Conservation (phyloP, 257 asterid species). For the Plantago ovata region DNA sequence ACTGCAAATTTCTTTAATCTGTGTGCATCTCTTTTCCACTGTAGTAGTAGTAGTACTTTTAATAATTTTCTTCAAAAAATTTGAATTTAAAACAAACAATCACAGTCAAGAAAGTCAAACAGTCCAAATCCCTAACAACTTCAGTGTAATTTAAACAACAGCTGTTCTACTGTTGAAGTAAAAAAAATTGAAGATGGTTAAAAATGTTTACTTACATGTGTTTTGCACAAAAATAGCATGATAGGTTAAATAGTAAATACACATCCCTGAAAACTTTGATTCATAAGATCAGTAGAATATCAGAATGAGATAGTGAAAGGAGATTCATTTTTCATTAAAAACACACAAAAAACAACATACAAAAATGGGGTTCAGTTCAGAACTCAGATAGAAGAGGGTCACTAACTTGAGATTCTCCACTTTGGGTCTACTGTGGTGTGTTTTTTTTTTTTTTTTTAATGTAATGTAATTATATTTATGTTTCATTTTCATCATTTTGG, state of each 20-base stretch:
- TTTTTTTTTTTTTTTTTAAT: too few relatives aligned
- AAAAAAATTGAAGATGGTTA: too few relatives aligned
- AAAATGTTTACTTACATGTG: too few relatives aligned
- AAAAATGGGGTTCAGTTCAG: not conserved
- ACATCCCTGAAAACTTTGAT: not conserved
- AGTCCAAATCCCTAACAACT: not conserved
- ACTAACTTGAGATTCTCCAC: slow-evolving; percentile 20
- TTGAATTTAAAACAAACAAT: too few relatives aligned
- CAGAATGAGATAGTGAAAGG: not conserved
- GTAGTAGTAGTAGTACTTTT: too few relatives aligned
- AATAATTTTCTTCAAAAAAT: too few relatives aligned
- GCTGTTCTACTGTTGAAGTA: too few relatives aligned
- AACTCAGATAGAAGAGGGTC: slow-evolving; percentile 5
- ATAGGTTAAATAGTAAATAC: not conserved
- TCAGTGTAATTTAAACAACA: too few relatives aligned
- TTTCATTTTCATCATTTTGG: slow-evolving; percentile 28
- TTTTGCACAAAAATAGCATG: not conserved
- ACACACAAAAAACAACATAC: not conserved
- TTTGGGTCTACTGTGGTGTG: slow-evolving; percentile 23
- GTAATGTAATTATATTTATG: too few relatives aligned
- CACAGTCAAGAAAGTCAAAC: too few relatives aligned
- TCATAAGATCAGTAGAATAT: slow-evolving; percentile 2
- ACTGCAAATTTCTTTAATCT: not conserved
- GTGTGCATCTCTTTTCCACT: too few relatives aligned
- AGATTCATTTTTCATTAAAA: not conserved